Base-by-base conservation (phyloP, 805 yeast species). In the Candida mattraensis region DNA sequence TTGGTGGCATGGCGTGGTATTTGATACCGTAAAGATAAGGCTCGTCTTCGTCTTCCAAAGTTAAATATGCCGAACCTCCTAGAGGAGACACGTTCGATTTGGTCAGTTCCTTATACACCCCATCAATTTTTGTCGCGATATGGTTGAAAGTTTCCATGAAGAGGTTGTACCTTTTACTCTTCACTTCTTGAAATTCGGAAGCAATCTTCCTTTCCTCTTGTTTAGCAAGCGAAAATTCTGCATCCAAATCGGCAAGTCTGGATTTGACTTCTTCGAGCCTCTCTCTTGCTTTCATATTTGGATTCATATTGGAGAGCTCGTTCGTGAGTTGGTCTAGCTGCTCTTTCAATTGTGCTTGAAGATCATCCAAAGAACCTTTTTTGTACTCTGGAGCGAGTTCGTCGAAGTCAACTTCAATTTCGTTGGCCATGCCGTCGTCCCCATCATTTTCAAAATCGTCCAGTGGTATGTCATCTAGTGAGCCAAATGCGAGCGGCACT, bases 1-100 rank as follows among this genome's bases (percentile, higher is more conserved):
- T 74, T 7, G 98, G 98, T 1, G 98, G 98, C 83, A 88, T 88
- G 0, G 96, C 96, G 58, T 87, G 93, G 51, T 87, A 93, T 49
- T 79, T 83, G 28, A 88, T 72, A 2, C 98, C 99, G 0, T 79
- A 76, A 20, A 74, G 60, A 51, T 81, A 93, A 3, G 98, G 97
- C 48, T 86, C 95, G 42, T 87, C 95, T 42, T 83, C 93, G 50
- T 87, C 89, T 49, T 87, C 95, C 23, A 88, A 61, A 0, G 91
- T 82, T 39, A 93, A 67, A 44, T 86, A 83, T 0, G 98, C 98
- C n/a, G 93, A 80, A 1, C 98, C 98, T 27, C 97, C 97, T 18
- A 83, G 68, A 2, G 95, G 82, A 20, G 86, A 76, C 0, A 80
- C 74, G 4, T 71, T 61, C 0, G 84, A 74, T 45, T 76, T 80